Evolutionary conservation across 1,284 basidiomycete genomes (phyloP), one percentile per base, ranked within the genome.

Genomic region (Anthracocystis setariae): DNA sequence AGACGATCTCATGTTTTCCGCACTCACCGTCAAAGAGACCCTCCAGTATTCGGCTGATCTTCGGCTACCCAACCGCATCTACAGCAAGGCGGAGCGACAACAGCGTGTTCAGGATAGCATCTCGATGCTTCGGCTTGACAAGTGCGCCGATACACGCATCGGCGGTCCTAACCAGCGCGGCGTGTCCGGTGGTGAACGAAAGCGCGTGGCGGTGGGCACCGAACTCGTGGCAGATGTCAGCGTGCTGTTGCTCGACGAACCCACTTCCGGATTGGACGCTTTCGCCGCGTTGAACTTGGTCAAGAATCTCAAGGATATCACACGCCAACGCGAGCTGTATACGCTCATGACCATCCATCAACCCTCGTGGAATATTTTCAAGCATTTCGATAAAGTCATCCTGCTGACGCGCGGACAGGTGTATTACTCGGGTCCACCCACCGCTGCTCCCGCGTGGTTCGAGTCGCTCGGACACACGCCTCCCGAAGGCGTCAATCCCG

Each of bases 341-440:
- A 69, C 66, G 32, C 50, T 78, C 37, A 61, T 74, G 57, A 76
- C 76, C 12, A 59, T 78, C 24, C 76, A 78, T 52, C 76, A 78
- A 43, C 76, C 76, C 4, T 73, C 68, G 40, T 76, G 69, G 53
- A 56, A 73, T 48, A 74, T 78, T 45, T 78, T 74, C 39, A 54
- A 70, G 43, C 54, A 63, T 20, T 71, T 74, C 44, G 73, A 76
- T 42, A 55, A 55, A 18, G 61, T 66, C 44, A 72, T 78, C 37
- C 45, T 78, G 12, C 53, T 78, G 4, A 67, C 71, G 3, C 59
- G 52, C 7, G 76, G 76, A 13, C 63, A 62, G 44, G 54, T 57
- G 10, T 50, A 76, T 44, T 78, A 69, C 55, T 63, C 70, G 24
- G 76, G 76, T 15, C 50, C 64, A 5, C 74, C 76, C 5, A 44